Evolutionary conservation across 257 asterid genomes (phyloP).

Genomic region (Nicotiana undulata): DNA sequence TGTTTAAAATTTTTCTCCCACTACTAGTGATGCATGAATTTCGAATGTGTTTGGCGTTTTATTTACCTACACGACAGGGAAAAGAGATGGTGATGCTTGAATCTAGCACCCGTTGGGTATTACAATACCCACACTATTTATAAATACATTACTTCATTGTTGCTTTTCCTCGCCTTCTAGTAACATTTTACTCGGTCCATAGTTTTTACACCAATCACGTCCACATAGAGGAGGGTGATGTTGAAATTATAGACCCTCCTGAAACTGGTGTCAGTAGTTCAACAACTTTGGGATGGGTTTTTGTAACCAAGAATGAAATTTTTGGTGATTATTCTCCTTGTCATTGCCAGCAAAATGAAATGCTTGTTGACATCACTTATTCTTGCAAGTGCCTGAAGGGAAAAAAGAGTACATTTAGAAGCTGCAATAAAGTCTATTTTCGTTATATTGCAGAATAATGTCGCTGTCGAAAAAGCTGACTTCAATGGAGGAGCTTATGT

Average conservation of each 20-base stretch:
- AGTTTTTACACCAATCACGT: background rate
- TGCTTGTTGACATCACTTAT: background rate
- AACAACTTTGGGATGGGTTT: no score
- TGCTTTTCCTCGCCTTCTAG: background rate
- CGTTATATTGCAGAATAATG: constrained; percentile 52
- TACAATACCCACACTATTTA: background rate
- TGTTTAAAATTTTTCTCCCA: background rate
- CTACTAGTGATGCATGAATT: background rate
- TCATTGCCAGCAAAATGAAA: background rate
- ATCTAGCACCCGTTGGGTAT: background rate
- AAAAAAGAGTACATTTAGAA: background rate
- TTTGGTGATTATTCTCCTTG: no score
- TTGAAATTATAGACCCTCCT: no score
- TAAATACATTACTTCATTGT: background rate
- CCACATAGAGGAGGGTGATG: background rate
- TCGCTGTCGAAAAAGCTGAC: constrained; percentile 65
- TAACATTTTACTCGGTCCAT: background rate
- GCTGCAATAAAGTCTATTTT: background rate
- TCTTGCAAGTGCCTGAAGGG: background rate
- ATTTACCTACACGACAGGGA: background rate
- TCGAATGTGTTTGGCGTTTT: background rate
- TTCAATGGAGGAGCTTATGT: constrained; percentile 65
- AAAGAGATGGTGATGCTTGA: background rate
- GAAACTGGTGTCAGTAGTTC: no score
- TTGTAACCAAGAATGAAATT: no score